A percentile compares a stretch with the other conserved stretches of the same genome.
phyloP scores from a whole-genome alignment of 2,329 filamentous ascomycete genomes.

The Phaeosphaeria sp. region DNA sequence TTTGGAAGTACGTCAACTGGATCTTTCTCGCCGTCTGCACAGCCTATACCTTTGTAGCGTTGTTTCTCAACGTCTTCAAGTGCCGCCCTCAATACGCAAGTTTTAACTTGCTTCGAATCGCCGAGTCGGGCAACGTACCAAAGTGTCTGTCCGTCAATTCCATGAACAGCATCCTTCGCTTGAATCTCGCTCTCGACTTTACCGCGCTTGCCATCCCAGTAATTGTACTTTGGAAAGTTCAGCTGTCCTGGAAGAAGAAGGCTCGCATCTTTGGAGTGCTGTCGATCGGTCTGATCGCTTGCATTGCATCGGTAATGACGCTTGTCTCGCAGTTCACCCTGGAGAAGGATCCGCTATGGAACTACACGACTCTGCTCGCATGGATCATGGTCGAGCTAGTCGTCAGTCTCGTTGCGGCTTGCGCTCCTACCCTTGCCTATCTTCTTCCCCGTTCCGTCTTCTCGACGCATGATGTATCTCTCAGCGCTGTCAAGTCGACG shows the following conservation, averaged over 20 bases:
- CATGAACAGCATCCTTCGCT: background rate
- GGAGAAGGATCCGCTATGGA: background rate
- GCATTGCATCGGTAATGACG: background rate
- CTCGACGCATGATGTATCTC: background rate
- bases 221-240: background rate
- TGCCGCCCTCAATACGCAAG: background rate
- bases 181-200: background rate
- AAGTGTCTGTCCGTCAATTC: background rate
- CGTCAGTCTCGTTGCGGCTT: background rate
- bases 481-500: background rate
- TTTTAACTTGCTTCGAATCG: background rate
- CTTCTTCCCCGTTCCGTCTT: background rate
- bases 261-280: background rate
- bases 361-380: background rate
- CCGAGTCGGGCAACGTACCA: background rate
- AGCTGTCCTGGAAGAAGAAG: background rate
- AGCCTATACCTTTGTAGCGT: background rate
- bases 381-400: conserved; percentile 1
- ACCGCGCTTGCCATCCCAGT: background rate
- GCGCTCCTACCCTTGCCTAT: background rate
- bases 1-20: background rate
- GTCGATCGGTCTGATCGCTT: background rate
- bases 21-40: background rate
- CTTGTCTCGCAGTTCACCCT: background rate
- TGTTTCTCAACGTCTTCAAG: background rate